These are phyloP conservation scores for Xylaria acuta DNA, from an alignment of 495 filamentous ascomycete species.

Conservation along the genomic window DNA sequence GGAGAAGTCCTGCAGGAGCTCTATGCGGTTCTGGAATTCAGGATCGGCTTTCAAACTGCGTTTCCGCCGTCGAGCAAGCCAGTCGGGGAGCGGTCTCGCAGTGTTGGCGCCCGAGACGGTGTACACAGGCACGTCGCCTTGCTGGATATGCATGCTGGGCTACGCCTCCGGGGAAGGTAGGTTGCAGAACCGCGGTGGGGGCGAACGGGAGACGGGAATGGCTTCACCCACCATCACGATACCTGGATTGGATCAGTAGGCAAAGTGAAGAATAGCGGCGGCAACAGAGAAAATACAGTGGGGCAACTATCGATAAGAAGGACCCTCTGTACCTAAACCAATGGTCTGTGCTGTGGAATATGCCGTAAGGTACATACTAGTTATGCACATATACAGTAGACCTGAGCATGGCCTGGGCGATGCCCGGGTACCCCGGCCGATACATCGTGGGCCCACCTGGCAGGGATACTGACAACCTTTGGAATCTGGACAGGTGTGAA, in stretches of 20 bases:
- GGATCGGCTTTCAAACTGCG: conserved; percentile 91
- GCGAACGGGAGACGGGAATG: not conserved
- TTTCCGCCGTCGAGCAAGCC: conserved; percentile 89
- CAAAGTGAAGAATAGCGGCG: conserved; percentile 4
- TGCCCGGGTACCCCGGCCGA: conserved; percentile 9
- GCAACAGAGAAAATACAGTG: conserved; percentile 27
- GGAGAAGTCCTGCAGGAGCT: conserved; percentile 96
- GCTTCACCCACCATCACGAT: not conserved
- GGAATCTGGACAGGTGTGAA: not conserved
- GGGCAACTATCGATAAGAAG: conserved; percentile 26
- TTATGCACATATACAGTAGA: no score
- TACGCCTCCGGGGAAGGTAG: not conserved
- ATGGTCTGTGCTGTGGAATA: not conserved
- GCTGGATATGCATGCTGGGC: conserved; percentile 37
- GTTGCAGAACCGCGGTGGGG: not conserved
- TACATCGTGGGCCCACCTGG: not conserved
- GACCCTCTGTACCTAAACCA: not conserved
- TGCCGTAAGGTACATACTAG: no score
- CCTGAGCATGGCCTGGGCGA: no score
- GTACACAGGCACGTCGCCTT: conserved; percentile 90
- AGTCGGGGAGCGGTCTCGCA: conserved; percentile 90
- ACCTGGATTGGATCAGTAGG: not conserved
- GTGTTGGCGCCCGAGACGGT: conserved; percentile 94
- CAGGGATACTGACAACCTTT: not conserved
- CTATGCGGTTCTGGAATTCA: conserved; percentile 90